phyloP scores from a whole-genome alignment of 2,329 filamentous ascomycete species.

The Fusarium chaquense region DNA sequence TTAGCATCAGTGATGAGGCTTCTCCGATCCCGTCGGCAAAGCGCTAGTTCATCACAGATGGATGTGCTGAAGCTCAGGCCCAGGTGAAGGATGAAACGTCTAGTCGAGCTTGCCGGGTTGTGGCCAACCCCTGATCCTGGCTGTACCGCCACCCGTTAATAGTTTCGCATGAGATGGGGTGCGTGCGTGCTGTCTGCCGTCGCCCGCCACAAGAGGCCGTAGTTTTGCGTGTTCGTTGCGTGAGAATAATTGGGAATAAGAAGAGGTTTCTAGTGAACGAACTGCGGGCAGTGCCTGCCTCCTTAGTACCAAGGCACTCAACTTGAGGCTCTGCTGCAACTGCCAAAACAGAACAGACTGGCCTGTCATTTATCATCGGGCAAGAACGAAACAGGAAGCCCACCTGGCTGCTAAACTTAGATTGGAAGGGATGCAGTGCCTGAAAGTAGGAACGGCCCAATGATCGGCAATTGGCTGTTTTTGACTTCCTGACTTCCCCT shows the following conservation, averaged over 20 bases:
- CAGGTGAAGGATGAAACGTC: constrained; percentile 46
- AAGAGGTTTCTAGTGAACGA: neutral
- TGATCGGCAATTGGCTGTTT: constrained; percentile 38
- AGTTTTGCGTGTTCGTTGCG: constrained; percentile 11
- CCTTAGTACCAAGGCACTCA: neutral
- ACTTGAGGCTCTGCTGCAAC: constrained; percentile 6
- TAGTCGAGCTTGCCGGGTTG: constrained; percentile 27
- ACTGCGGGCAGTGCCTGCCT: neutral
- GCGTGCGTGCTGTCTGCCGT: constrained; percentile 12
- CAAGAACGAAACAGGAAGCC: constrained; percentile 1
- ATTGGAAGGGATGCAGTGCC: constrained; percentile 16
- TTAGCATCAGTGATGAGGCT: neutral
- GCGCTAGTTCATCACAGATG: constrained; percentile 25
- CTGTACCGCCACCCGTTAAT: constrained; percentile 7
- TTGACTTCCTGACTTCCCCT: constrained; percentile 31
- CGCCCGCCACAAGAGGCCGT: constrained; percentile 14
- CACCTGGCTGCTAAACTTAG: constrained; percentile 19
- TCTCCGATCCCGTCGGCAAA: constrained; percentile 20
- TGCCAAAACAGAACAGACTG: neutral
- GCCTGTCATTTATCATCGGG: neutral
- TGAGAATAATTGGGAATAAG: constrained; percentile 8
- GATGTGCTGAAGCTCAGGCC: constrained; percentile 22
- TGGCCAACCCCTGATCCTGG: constrained; percentile 41
- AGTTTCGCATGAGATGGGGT: constrained; percentile 27
- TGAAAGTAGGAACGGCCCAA: constrained; percentile 24